phyloP scores from a whole-genome alignment of 1,284 basidiomycete genomes.

The Puccinia horiana region DNA sequence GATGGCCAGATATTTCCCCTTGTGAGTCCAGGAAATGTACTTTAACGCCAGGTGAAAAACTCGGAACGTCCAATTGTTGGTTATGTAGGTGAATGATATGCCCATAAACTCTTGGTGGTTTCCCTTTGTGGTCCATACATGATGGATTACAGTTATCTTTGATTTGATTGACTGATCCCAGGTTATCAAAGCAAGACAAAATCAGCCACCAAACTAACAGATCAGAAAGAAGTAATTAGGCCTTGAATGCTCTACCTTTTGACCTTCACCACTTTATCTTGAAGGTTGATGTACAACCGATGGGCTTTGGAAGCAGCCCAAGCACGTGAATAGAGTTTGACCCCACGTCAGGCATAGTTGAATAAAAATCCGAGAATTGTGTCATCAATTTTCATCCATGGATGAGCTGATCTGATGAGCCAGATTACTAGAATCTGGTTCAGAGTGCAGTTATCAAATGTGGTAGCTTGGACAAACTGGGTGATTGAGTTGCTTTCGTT shows the following conservation, averaged over 20 bases:
- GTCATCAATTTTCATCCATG: slow-evolving; percentile 10
- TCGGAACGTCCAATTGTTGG: too few relatives aligned
- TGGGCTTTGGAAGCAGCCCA: not conserved
- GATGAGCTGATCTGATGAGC: too few relatives aligned
- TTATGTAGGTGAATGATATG: not conserved
- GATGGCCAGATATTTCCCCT: too few relatives aligned
- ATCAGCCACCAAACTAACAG: not conserved
- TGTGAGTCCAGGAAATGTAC: too few relatives aligned
- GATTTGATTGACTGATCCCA: too few relatives aligned
- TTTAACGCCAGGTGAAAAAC: too few relatives aligned
- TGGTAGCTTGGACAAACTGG: not conserved
- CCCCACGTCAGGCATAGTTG: not conserved
- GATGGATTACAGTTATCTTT: slow-evolving; percentile 7
- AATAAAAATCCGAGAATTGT: not conserved
- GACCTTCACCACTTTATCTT: not conserved
- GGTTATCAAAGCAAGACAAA: too few relatives aligned
- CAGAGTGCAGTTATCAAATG: too few relatives aligned
- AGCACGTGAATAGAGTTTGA: not conserved
- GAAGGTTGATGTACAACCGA: not conserved
- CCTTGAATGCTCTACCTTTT: too few relatives aligned
- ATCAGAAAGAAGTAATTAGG: not conserved
- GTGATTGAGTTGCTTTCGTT: not conserved
- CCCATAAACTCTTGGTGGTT: slow-evolving; percentile 4
- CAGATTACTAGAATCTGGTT: too few relatives aligned
- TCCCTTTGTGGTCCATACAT: slow-evolving; percentile 24